Base-by-base conservation (phyloP, 495 filamentous ascomycete genomes). In the Cryomyces antarcticus region DNA sequence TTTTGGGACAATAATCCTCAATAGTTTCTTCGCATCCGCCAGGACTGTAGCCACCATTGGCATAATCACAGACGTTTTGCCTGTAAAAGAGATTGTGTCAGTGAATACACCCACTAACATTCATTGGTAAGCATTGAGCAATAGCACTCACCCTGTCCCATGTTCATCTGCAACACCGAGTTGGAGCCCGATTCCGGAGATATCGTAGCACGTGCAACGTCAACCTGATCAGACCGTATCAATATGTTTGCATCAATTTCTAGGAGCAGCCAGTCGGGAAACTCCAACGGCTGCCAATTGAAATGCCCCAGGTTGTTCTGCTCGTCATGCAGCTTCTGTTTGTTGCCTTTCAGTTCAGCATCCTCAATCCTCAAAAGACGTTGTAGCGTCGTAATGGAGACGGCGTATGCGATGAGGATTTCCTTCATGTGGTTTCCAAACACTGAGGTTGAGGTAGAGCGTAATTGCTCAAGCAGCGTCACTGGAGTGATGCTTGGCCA, bases 171-270 rank as follows among this genome's bases (percentile, higher is more conserved):
- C 30, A 75, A 39, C 1, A 76, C 69, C 5, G 67, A 66, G 42
- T 76, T 76, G 0, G 48, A 38, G 5, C 53, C 51, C 1, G 56
- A 64, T 0, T 39, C 24, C 0, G 73, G 73, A 0, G 55, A 51
- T 12, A 71, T 71, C 10, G 62, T 77, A 0, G 62, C 65, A 10
- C 37, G 45, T 1, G 72, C 71, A 33, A 77, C 70, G 37, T 67
- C 59, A 0, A 69, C 58, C 43, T 77, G 72, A 5, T 62, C 65
- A 0, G 47, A 41, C 0, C 72, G 58, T 34, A 77, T 68, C 2
- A 73, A 50, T 1, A 75, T 48, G 44, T 75, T 61, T 5, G 54
- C 47, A 10, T 77, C 73, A 31, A 77, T 66, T 44, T 77, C 73
- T 1, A 77, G 52, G 7, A 77, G 56, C 0, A 77, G 47, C 69